A percentile compares a stretch with the other conserved stretches of the same genome.
Conservation (phyloP, 2,329 filamentous ascomycete genomes). For the Ophiostoma sp. region DNA sequence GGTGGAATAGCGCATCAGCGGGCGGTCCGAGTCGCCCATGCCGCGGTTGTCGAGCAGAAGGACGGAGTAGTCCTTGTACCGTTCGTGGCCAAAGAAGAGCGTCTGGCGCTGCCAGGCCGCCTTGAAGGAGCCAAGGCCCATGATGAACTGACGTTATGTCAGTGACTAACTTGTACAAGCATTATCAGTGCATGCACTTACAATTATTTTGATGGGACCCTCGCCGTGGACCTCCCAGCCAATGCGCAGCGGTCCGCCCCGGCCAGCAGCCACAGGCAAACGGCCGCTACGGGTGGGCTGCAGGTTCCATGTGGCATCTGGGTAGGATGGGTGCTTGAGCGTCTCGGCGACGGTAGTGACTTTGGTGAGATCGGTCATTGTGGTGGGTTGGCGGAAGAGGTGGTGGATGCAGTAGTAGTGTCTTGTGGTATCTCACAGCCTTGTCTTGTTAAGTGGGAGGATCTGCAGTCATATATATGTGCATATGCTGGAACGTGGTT, state of each 20-base stretch:
- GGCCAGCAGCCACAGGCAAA: slow-evolving; percentile 63
- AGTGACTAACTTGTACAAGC: background rate
- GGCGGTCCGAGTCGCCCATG: slow-evolving; percentile 77
- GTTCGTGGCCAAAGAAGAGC: slow-evolving; percentile 74
- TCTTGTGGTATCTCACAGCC: background rate
- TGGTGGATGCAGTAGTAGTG: too few relatives aligned
- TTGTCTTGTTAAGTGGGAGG: background rate
- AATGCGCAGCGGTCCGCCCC: slow-evolving; percentile 75
- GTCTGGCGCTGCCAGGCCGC: slow-evolving; percentile 81
- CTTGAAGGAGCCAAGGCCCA: slow-evolving; percentile 71
- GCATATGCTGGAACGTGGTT: background rate
- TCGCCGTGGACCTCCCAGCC: slow-evolving; percentile 78
- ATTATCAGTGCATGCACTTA: slow-evolving; percentile 45
- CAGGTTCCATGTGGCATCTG: slow-evolving; percentile 67
- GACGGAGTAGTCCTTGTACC: slow-evolving; percentile 66
- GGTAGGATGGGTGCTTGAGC: slow-evolving; percentile 64
- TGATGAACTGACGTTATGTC: slow-evolving; percentile 62
- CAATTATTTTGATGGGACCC: slow-evolving; percentile 70
- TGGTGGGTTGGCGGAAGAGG: background rate
- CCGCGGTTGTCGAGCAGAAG: slow-evolving; percentile 83
- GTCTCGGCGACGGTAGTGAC: slow-evolving; percentile 55
- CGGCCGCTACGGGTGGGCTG: slow-evolving; percentile 63
- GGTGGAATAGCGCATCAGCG: slow-evolving; percentile 74
- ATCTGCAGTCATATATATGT: background rate
- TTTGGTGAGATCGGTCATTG: slow-evolving; percentile 15